These are phyloP conservation scores for Boletellus ananiceps DNA, from an alignment of 768 basidiomycete species.

Conservation along the genomic window DNA sequence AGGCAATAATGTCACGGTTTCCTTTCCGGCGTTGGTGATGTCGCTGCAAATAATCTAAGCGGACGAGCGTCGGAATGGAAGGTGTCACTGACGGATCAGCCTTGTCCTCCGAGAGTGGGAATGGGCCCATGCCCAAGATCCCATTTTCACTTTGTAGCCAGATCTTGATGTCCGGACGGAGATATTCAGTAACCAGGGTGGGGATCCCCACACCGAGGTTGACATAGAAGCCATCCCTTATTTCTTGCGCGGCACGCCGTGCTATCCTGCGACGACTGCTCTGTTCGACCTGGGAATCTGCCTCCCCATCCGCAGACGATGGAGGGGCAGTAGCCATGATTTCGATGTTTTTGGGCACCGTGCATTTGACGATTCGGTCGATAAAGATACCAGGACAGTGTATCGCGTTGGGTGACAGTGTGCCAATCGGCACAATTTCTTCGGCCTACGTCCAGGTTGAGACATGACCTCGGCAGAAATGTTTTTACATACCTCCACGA, in stretches of 20 bases:
- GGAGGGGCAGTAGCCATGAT: slow-evolving; percentile 56
- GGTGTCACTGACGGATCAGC: slow-evolving; percentile 63
- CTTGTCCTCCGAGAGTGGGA: slow-evolving; percentile 62
- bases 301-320: slow-evolving; percentile 34
- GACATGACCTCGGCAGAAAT: slow-evolving; percentile 1
- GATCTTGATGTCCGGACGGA: slow-evolving; percentile 64
- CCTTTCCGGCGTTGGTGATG: slow-evolving; percentile 89
- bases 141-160: slow-evolving; percentile 90
- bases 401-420: slow-evolving; percentile 74
- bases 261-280: slow-evolving; percentile 68
- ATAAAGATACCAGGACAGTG: slow-evolving; percentile 82
- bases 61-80: background rate
- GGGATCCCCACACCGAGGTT: slow-evolving; percentile 92
- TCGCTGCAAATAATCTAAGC: slow-evolving; percentile 51
- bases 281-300: slow-evolving; percentile 46
- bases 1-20: slow-evolving; percentile 86
- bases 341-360: slow-evolving; percentile 72
- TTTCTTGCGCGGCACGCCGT: slow-evolving; percentile 36
- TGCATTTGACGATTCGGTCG: slow-evolving; percentile 76
- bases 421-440: slow-evolving; percentile 77
- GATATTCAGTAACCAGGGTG: slow-evolving; percentile 73
- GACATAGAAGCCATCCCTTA: slow-evolving; percentile 59
- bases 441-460: slow-evolving; percentile 55
- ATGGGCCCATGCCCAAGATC: slow-evolving; percentile 82
- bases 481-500: slow-evolving; percentile 63